Base-by-base conservation (phyloP, 2,329 filamentous ascomycete genomes). In the Penicillium sp. region DNA sequence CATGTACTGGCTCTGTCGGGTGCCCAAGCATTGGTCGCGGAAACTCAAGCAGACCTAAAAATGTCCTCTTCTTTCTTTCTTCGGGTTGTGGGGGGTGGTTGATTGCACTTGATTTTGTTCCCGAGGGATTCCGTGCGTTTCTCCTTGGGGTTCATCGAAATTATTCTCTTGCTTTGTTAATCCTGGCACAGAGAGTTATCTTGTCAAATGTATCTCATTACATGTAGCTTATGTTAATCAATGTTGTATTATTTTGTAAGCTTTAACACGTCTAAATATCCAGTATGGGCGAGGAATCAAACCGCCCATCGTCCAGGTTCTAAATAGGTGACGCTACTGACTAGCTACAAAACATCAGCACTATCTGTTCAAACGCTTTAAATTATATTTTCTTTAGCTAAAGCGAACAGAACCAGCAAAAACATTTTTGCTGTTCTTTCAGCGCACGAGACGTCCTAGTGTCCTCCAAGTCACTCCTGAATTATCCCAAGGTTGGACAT, bases 1-100 rank as follows among this genome's bases (percentile, higher is more conserved):
- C 41, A 66, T 85, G 21, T 85, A 85, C 69, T 85, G 81, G 80
- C 67, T 83, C 41, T 67, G 78, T 21, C 73, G 82, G n/a, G 79
- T 85, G 63, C 82, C 82, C 17, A 78, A 77, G 67, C 77, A 76
- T 65, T 71, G 65, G 58, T 74, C 74, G 58, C 68, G 72, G 55
- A 79, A 80, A 72, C 73, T 76, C 64, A 75, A 79, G 63, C 61
- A 70, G 51, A 60, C 65, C 38, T 71, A 55, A 59, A n/a, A n/a
- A 1, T 27, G 13, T 44, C 19, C 1, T 19, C 5, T 17, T 31
- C 19, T 21, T n/a, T 12, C 6, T 45, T 29, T 36, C 1, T 31
- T 42, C 9, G 9, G 13, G 19, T 31, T 25, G 15, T 23, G 43
- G 48, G 36, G 27, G 31, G 19, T 41, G n/a, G 33, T 6, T 38